phyloP scores from a whole-genome alignment of 2,329 filamentous ascomycete species.

The Diaporthe batatas region DNA sequence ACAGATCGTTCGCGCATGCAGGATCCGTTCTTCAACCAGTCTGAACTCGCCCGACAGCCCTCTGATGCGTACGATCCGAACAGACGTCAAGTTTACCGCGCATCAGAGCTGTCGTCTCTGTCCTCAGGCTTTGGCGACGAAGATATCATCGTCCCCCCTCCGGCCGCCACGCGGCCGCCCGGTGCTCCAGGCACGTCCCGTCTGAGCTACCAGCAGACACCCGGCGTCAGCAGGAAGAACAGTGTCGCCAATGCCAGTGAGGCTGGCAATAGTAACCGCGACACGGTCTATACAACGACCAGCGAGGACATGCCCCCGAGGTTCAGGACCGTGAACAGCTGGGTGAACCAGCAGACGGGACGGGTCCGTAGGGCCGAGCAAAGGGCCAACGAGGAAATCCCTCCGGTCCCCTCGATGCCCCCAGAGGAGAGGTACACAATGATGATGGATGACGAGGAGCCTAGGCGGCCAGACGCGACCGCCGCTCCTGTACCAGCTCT shows the following conservation, averaged over 20 bases:
- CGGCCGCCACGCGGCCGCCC: slow-evolving; percentile 44
- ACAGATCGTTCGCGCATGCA: slow-evolving; percentile 54
- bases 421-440: slow-evolving; percentile 62
- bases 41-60: slow-evolving; percentile 54
- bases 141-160: slow-evolving; percentile 64
- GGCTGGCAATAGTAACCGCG: slow-evolving; percentile 52
- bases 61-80: slow-evolving; percentile 53
- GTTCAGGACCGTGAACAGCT: slow-evolving; percentile 71
- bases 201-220: slow-evolving; percentile 30
- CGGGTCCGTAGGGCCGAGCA: slow-evolving; percentile 63
- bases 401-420: slow-evolving; percentile 57
- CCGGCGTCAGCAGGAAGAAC: slow-evolving; percentile 43
- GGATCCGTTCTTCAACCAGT: slow-evolving; percentile 56
- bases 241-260: slow-evolving; percentile 53
- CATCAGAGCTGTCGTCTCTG: slow-evolving; percentile 69
- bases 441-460: slow-evolving; percentile 66
- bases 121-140: slow-evolving; percentile 76
- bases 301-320: slow-evolving; percentile 68
- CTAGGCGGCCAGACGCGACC: slow-evolving; percentile 51
- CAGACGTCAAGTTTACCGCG: slow-evolving; percentile 54
- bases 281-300: slow-evolving; percentile 66
- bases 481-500: slow-evolving; percentile 1
- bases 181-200: slow-evolving; percentile 19
- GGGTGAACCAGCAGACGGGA: slow-evolving; percentile 74
- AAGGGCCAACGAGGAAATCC: slow-evolving; percentile 52